Evolutionary conservation across 495 filamentous ascomycete species (phyloP).

Genomic region (Aspergillus egyptiacus): DNA sequence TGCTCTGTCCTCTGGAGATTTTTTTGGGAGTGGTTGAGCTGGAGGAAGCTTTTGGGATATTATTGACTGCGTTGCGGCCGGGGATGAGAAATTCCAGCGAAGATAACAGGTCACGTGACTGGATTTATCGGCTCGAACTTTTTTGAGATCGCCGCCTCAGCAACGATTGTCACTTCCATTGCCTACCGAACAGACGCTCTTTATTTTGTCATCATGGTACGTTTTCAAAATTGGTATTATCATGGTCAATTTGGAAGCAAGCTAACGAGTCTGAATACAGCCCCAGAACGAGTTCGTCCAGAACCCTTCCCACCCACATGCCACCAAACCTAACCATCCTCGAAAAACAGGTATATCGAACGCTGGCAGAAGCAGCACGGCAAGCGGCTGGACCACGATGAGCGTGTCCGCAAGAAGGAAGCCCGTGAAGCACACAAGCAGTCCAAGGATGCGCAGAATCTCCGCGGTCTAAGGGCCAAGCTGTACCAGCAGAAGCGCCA

Average conservation of each 20-base stretch:
- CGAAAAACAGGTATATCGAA: conserved; percentile 68
- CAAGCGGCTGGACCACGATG: conserved; percentile 81
- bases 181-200: background rate
- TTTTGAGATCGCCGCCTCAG: conserved; percentile 24
- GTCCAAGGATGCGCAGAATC: conserved; percentile 83
- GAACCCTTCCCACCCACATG: conserved; percentile 17
- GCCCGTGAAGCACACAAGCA: conserved; percentile 83
- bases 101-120: conserved; percentile 19
- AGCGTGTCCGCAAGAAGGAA: conserved; percentile 77
- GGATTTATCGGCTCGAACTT: conserved; percentile 28
- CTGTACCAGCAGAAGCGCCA: conserved; percentile 90
- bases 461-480: conserved; percentile 88
- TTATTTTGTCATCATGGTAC: conserved; percentile 33
- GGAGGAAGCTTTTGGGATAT: background rate
- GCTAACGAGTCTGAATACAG: conserved; percentile 24
- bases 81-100: conserved; percentile 13
- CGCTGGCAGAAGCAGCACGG: conserved; percentile 78
- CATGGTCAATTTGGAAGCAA: background rate
- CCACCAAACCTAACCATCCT: conserved; percentile 12
- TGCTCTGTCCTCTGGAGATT: too few relatives aligned
- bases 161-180: conserved; percentile 12
- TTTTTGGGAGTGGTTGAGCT: background rate
- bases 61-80: background rate
- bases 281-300: conserved; percentile 73
- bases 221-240: conserved; percentile 2